A percentile compares a stretch with the other conserved stretches of the same genome.
These are phyloP conservation scores for Protomyces lactucae-debilis DNA, from an alignment of 1,139 yeast genomes.

Conservation along the genomic window DNA sequence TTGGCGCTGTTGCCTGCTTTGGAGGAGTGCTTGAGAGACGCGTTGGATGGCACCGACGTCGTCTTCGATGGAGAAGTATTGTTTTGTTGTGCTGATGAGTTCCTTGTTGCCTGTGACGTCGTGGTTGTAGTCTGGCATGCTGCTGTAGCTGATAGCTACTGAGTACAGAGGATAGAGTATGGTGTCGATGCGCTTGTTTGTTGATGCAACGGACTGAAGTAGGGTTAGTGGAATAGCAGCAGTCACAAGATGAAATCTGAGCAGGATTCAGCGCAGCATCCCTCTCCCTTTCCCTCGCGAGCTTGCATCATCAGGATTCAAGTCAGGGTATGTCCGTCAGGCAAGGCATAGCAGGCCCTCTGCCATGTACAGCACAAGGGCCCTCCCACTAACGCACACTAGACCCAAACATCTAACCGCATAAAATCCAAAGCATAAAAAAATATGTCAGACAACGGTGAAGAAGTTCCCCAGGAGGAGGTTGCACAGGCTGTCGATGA, in stretches of 20 bases:
- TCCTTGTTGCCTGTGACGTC: slow-evolving; percentile 1
- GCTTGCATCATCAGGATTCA: not conserved
- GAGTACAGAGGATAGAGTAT: not conserved
- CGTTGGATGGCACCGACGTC: slow-evolving; percentile 33
- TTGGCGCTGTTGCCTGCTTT: slow-evolving; percentile 30
- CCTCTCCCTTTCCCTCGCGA: not conserved
- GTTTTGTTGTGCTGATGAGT: slow-evolving; percentile 29
- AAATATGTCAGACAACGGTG: slow-evolving; percentile 26
- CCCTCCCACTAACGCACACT: not conserved
- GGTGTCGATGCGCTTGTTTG: not conserved
- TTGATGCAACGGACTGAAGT: not conserved
- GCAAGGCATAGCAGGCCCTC: not conserved
- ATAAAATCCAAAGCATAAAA: not conserved
- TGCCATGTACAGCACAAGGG: too few relatives aligned
- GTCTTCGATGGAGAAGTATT: slow-evolving; percentile 31
- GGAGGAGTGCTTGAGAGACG: slow-evolving; percentile 30
- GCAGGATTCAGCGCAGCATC: not conserved
- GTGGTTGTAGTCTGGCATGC: not conserved
- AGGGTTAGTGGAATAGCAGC: not conserved
- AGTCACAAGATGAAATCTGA: not conserved
- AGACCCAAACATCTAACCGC: not conserved
- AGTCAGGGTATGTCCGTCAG: not conserved
- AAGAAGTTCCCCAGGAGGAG: slow-evolving; percentile 39
- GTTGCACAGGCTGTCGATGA: slow-evolving; percentile 56
- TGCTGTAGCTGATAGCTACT: not conserved